A percentile compares a stretch with the other conserved stretches of the same genome.
phyloP scores from a whole-genome alignment of 169 alveolate species.

The Plasmodium knowlesi region DNA sequence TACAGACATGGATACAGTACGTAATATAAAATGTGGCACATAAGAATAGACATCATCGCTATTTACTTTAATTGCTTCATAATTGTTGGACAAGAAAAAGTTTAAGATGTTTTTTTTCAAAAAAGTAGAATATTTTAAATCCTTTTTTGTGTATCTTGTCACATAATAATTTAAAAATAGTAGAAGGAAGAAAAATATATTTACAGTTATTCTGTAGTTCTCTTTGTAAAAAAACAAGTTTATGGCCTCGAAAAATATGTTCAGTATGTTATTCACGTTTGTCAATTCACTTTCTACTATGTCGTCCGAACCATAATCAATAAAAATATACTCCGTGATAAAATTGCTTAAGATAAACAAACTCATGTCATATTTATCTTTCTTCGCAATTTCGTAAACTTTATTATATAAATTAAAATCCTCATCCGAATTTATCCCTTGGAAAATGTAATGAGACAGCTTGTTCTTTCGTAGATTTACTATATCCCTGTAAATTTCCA shows the following conservation, averaged over 20 bases:
- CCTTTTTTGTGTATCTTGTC: conserved; percentile 59
- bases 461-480: conserved; percentile 53
- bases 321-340: conserved; percentile 45
- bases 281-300: conserved; percentile 58
- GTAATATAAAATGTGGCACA: conserved; percentile 57
- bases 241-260: conserved; percentile 67
- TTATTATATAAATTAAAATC: conserved; percentile 21
- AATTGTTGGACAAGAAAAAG: conserved; percentile 53
- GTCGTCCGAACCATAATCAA: conserved; percentile 44
- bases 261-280: conserved; percentile 61
- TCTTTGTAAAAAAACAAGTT: conserved; percentile 53
- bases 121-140: conserved; percentile 26
- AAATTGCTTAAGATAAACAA: conserved; percentile 65
- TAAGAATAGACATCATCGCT: conserved; percentile 50
- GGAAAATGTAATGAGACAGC: conserved; percentile 42
- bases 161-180: conserved; percentile 71
- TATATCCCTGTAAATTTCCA: conserved; percentile 43
- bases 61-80: conserved; percentile 43
- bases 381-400: conserved; percentile 48
- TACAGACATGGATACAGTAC: conserved; percentile 39
- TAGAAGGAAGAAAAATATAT: conserved; percentile 48
- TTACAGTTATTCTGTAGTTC: conserved; percentile 46
- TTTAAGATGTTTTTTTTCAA: conserved; percentile 38
- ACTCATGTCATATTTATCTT: conserved; percentile 70
- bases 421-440: neutral